Percentiles rank a stretch among this genome's conserved stretches.
Conservation (phyloP, 1,284 basidiomycete species). For the Ganoderma boninense region DNA sequence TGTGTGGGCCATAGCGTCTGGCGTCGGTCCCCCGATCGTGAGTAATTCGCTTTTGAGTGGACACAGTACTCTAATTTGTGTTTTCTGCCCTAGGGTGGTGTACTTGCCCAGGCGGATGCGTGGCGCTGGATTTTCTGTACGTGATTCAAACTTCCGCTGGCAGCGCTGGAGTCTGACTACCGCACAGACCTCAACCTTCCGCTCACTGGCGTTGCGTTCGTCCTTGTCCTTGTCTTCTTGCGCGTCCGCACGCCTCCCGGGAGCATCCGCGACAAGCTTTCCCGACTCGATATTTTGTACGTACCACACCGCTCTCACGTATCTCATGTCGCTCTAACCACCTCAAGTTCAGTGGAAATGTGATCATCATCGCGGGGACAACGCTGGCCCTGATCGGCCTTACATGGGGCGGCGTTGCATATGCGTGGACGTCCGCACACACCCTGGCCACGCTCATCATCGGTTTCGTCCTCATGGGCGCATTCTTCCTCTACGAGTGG, state of each 20-base stretch:
- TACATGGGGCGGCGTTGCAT: slow-evolving; percentile 35
- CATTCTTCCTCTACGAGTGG: slow-evolving; percentile 33
- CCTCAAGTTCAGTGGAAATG: slow-evolving; percentile 27
- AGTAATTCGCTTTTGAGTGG: background rate
- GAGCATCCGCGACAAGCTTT: slow-evolving; percentile 34
- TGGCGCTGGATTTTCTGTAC: slow-evolving; percentile 40
- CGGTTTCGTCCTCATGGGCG: slow-evolving; percentile 22
- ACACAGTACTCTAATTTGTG: slow-evolving; percentile 14
- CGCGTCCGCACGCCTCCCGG: slow-evolving; percentile 40
- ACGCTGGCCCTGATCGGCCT: slow-evolving; percentile 28
- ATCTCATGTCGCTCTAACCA: background rate
- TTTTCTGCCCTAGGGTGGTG: slow-evolving; percentile 25
- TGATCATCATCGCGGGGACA: slow-evolving; percentile 30
- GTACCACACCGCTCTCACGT: background rate
- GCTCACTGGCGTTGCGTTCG: slow-evolving; percentile 30
- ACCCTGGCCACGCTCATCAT: slow-evolving; percentile 36
- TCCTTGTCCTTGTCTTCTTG: slow-evolving; percentile 31
- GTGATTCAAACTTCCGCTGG: no score
- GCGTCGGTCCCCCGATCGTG: slow-evolving; percentile 16
- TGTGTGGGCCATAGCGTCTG: slow-evolving; percentile 21
- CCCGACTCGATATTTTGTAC: slow-evolving; percentile 31
- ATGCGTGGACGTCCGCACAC: slow-evolving; percentile 29
- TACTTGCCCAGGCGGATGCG: slow-evolving; percentile 23
- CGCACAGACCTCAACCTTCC: slow-evolving; percentile 32
- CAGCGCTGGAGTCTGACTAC: no score